Conservation (phyloP, 2,329 filamentous ascomycete species). For the Aureobasidium sp. region DNA sequence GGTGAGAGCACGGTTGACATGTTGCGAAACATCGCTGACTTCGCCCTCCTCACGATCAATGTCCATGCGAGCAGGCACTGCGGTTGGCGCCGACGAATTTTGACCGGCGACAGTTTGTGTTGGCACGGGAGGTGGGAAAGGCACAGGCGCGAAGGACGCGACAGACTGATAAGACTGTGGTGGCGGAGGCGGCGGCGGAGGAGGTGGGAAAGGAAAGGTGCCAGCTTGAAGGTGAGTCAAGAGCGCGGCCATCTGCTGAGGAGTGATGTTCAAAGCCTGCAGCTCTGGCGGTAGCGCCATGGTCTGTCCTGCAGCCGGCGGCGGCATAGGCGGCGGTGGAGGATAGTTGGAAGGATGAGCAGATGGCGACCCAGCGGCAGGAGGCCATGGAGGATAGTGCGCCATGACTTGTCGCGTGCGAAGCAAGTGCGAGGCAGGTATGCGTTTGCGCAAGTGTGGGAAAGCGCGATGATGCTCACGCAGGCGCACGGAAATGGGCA, state of each 20-base stretch:
- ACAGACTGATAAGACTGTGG: background rate
- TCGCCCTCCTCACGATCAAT: slow-evolving; percentile 17
- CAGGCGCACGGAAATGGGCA: background rate
- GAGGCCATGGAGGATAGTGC: slow-evolving; percentile 9
- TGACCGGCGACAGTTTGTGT: background rate
- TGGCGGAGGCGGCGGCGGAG: background rate
- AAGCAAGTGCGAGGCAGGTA: background rate
- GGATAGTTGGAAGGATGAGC: background rate
- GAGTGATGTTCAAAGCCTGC: slow-evolving; percentile 14
- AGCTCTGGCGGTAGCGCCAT: slow-evolving; percentile 12
- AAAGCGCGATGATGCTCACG: slow-evolving; percentile 2
- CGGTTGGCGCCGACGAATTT: background rate
- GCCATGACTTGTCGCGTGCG: background rate
- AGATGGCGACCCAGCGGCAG: slow-evolving; percentile 1
- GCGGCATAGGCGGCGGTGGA: background rate
- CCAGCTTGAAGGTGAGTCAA: slow-evolving; percentile 14
- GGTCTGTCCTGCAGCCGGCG: background rate
- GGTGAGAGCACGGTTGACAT: background rate
- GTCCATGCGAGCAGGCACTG: background rate
- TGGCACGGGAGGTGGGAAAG: background rate
- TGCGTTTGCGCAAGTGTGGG: background rate
- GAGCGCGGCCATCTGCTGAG: slow-evolving; percentile 14
- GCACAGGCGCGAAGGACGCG: slow-evolving; percentile 1
- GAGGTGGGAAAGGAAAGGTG: slow-evolving; percentile 9
- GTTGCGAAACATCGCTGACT: slow-evolving; percentile 10